Evolutionary conservation across 208 protist genomes (phyloP), one percentile per base, ranked within the genome.

Genomic region (Acanthamoeba healyi): DNA sequence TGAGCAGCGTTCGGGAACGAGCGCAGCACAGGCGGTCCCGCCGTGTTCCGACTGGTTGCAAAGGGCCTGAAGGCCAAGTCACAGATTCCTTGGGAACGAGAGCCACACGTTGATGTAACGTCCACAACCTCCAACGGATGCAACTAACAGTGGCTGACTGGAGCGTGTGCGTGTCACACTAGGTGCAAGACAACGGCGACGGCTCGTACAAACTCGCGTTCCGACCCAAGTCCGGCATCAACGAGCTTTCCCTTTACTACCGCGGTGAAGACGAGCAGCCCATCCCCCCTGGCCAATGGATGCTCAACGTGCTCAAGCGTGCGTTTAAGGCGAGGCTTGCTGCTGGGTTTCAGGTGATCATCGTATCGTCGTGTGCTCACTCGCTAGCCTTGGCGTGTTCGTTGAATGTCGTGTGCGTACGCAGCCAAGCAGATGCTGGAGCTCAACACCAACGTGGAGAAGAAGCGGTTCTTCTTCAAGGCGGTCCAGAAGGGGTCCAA

Each of bases 391-490:
- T n/a, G n/a, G n/a, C n/a, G n/a, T n/a, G n/a, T n/a, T n/a, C n/a
- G n/a, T n/a, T n/a, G n/a, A n/a, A n/a, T n/a, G n/a, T n/a, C n/a
- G n/a, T n/a, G 44, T 49, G 44, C 56, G 56, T 63, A 22, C 5
- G 0, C 65, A 74, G 65, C 65, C n/a, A 74, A 74, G 65, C 77
- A 86, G 34, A 61, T 86, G 77, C 24, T 9, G 10, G 44, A 5
- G 36, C 44, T 86, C 44, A 0, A 86, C 7, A 38, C 38, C 0
- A 86, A 86, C 12, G 38, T 86, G 46, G 46, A 86, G 19, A 86
- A 56, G 24, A 86, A 86, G 46, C 38, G 77, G 29, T 49, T 38
- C 44, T 61, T 34, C n/a, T 86, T 86, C 77, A 86, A 86, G 34
- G 38, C 44, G 40, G 29, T 9, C 34, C 46, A 42, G 12, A 58